phyloP scores from a whole-genome alignment of 1,284 basidiomycete species.

The Pisolithus thermaeus region DNA sequence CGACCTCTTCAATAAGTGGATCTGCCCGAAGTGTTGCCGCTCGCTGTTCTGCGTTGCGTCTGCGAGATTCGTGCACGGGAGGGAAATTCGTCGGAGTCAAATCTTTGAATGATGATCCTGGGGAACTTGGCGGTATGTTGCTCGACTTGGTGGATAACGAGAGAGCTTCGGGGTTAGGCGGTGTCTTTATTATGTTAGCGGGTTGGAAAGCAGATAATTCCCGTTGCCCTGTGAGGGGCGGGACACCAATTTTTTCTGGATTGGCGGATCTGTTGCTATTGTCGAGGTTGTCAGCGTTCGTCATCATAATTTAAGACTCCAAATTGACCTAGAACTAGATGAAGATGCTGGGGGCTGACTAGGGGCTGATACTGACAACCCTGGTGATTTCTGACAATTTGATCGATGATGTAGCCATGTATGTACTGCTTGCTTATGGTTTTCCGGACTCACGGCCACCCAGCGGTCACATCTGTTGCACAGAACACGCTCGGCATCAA shows the following conservation, averaged over 20 bases:
- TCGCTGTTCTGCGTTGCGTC: constrained; percentile 69
- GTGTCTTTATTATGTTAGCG: constrained; percentile 8
- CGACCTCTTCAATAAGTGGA: constrained; percentile 55
- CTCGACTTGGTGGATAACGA: constrained; percentile 8
- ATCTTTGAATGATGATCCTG: constrained; percentile 43
- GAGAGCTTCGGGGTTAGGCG: constrained; percentile 10
- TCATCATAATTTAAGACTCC: not conserved
- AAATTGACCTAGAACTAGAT: constrained; percentile 20
- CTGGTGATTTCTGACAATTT: constrained; percentile 35
- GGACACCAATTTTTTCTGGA: constrained; percentile 7
- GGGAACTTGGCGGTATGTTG: constrained; percentile 21
- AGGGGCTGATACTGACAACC: constrained; percentile 5
- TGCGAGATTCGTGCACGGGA: constrained; percentile 53
- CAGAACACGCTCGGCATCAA: constrained; percentile 62
- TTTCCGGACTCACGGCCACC: constrained; percentile 48
- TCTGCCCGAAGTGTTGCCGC: constrained; percentile 62
- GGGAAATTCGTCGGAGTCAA: constrained; percentile 46
- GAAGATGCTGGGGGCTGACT: constrained; percentile 18
- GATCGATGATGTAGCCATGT: constrained; percentile 48
- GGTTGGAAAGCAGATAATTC: constrained; percentile 8
- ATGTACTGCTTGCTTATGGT: constrained; percentile 48
- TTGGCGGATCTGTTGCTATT: constrained; percentile 10
- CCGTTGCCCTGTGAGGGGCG: constrained; percentile 8
- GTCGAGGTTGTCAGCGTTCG: not conserved
- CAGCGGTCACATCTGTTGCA: constrained; percentile 65